Evolutionary conservation across 1,284 basidiomycete genomes (phyloP), one percentile per base, ranked within the genome.

Genomic region (Pseudozyma thailandica): DNA sequence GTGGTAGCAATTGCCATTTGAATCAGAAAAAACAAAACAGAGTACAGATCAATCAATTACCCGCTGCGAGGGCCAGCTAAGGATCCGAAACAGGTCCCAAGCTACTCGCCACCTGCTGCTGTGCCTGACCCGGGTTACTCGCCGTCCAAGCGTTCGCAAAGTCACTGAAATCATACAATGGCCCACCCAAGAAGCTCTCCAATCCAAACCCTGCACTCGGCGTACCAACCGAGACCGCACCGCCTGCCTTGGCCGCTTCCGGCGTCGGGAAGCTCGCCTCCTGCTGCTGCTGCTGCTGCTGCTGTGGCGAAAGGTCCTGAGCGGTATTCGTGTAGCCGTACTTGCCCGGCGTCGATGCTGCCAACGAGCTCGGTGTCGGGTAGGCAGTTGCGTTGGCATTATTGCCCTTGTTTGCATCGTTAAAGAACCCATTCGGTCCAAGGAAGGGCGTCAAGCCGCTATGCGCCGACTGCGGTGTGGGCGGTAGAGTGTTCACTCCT

Each of bases 161-260:
- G 46, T 73, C 70, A 41, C 60, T 54, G 25, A 73, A 73, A 33
- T 73, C 70, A 48, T 73, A 73, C 38, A 73, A 48, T 25, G 70
- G 63, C 7, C 53, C 57, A 16, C 60, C 64, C 18, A 73, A 50
- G 56, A 63, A 69, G 15, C 35, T 44, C 2, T 73, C 70, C 15
- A 70, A 28, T 6, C 61, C 70, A n/a, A 75, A 70, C 4, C 71
- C 73, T 30, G 73, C 70, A 28, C 71, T 73, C 0, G 73, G 73
- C 21, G 73, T 75, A 3, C 73, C 73, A 3, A 73, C 54, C 23
- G 63, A 71, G 2, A 51, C 37, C 2, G 35, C 50, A n/a, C n/a
- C 43, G 3, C 12, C 33, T 1, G n/a, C 41, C 9, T 50, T 47
- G 18, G 38, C 20, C 18, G 58, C 37, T 20, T 59, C 58, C 10